Evolutionary conservation across 1,284 basidiomycete species (phyloP).

Genomic region (Chiua sp.): DNA sequence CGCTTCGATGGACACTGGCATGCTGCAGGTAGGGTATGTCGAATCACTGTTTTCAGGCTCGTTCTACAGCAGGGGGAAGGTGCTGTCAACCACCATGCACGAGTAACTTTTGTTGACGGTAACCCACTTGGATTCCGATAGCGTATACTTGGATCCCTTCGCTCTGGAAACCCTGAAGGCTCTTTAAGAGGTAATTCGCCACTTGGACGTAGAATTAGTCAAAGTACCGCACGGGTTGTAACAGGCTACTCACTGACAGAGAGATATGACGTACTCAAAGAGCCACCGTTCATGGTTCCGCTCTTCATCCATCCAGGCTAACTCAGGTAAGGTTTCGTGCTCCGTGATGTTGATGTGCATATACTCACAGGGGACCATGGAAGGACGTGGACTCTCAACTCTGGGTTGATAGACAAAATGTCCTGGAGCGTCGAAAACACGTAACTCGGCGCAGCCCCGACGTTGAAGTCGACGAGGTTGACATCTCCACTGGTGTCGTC

Average conservation of each 20-base stretch:
- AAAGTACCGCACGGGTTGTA: not conserved
- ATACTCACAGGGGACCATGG: constrained; percentile 58
- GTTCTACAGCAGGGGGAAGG: constrained; percentile 41
- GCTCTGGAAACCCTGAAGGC: constrained; percentile 49
- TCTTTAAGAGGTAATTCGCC: constrained; percentile 53
- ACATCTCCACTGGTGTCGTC: constrained; percentile 52
- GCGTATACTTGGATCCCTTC: constrained; percentile 50
- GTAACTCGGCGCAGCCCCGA: constrained; percentile 50
- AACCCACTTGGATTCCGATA: constrained; percentile 50
- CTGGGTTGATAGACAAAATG: constrained; percentile 49
- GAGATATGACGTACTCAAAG: constrained; percentile 42
- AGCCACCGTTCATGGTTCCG: constrained; percentile 51
- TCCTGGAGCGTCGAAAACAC: constrained; percentile 52
- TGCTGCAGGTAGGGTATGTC: constrained; percentile 50
- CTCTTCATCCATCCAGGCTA: constrained; percentile 62
- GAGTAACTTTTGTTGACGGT: not conserved
- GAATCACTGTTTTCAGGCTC: constrained; percentile 53
- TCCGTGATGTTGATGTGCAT: not conserved
- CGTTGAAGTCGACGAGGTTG: constrained; percentile 46
- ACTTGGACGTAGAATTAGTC: constrained; percentile 34
- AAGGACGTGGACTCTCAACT: constrained; percentile 48
- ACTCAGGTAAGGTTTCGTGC: not conserved
- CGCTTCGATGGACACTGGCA: constrained; percentile 47
- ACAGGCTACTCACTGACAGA: constrained; percentile 37
- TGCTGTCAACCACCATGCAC: not conserved